Conservation (phyloP, 305 asterid genomes). For the Fraxinus baroniana region DNA sequence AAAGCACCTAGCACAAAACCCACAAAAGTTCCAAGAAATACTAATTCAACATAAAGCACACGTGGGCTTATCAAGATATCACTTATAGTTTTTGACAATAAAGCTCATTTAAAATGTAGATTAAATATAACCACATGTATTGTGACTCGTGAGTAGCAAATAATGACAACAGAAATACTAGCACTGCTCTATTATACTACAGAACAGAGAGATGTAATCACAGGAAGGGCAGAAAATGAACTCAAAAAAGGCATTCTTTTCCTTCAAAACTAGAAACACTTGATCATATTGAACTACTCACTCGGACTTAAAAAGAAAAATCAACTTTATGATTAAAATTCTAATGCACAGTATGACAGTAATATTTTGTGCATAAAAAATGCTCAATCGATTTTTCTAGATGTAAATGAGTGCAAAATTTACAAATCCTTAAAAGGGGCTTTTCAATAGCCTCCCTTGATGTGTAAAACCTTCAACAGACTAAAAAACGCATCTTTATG, state of each 20-base stretch:
- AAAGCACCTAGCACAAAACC: background rate
- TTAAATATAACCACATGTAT: background rate
- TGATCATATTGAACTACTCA: background rate
- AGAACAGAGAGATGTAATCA: background rate
- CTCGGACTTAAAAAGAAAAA: background rate
- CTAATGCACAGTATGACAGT: background rate
- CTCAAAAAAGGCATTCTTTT: background rate
- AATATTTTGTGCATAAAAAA: background rate
- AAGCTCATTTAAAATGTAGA: background rate
- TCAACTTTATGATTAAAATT: background rate
- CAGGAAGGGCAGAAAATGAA: background rate
- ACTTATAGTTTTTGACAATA: background rate
- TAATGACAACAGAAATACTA: background rate
- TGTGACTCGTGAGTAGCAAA: background rate
- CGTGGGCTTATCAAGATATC: background rate
- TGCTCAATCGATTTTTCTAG: background rate
- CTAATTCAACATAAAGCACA: background rate
- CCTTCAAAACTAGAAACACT: background rate
- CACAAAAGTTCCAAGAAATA: background rate
- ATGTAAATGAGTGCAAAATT: background rate
- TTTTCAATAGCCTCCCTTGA: background rate
- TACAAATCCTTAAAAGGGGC: background rate
- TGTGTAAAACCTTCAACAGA: background rate
- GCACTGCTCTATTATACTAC: background rate
- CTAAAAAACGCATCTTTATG: background rate